Conservation (phyloP, 306 rosid genomes). For the Sicyos edulis region DNA sequence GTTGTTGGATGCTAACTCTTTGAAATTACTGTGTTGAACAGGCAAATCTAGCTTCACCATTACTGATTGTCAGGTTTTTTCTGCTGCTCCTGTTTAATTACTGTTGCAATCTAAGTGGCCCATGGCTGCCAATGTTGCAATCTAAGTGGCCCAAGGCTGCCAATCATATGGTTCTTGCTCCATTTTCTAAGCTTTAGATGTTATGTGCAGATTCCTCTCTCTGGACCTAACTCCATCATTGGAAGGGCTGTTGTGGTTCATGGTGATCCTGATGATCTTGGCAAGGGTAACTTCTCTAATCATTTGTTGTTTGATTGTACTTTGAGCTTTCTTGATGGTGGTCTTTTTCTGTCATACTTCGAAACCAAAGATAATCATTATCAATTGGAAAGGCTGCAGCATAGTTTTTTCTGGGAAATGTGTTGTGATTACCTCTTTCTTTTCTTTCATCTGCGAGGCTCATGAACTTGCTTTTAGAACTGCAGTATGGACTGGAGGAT, state of each 20-base stretch:
- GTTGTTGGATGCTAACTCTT: slow-evolving; percentile 11
- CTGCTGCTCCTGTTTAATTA: slow-evolving; percentile 16
- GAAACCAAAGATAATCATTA: background rate
- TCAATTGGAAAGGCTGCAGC: background rate
- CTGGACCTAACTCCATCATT: slow-evolving; percentile 66
- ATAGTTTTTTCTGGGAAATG: background rate
- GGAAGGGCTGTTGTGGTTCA: slow-evolving; percentile 99
- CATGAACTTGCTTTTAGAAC: background rate
- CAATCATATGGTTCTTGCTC: background rate
- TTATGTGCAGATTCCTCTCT: slow-evolving; percentile 71
- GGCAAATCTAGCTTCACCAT: slow-evolving; percentile 57
- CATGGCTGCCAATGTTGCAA: background rate
- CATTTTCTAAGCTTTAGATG: slow-evolving; percentile 17
- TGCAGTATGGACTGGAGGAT: background rate
- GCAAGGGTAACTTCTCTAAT: slow-evolving; percentile 54
- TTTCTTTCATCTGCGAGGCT: background rate
- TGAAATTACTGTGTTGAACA: slow-evolving; percentile 33
- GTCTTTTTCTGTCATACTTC: background rate
- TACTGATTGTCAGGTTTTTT: slow-evolving; percentile 59
- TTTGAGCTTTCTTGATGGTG: background rate
- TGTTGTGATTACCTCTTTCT: background rate
- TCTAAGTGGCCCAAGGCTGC: background rate
- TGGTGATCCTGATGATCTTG: slow-evolving; percentile 88
- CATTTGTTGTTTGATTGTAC: background rate
- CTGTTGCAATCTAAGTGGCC: background rate